phyloP scores from a whole-genome alignment of 2,329 filamentous ascomycete genomes.

The Exserohilum turcica region DNA sequence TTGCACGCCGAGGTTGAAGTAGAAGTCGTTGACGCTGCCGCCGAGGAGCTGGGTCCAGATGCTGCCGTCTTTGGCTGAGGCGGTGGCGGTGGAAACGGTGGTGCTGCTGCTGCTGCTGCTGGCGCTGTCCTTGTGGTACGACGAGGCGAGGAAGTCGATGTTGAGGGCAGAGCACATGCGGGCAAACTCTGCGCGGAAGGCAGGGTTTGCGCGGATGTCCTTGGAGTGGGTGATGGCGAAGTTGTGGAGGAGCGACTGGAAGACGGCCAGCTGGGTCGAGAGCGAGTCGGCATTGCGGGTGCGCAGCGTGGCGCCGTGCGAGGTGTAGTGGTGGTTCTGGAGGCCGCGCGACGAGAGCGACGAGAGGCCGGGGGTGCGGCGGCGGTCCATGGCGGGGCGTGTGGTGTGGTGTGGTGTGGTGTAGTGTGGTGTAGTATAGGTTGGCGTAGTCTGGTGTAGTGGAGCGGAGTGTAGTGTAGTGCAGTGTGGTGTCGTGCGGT shows the following conservation, averaged over 20 bases:
- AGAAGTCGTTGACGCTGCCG: constrained; percentile 94
- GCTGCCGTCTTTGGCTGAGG: constrained; percentile 57
- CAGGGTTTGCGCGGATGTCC: constrained; percentile 93
- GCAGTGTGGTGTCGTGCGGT: too few relatives aligned
- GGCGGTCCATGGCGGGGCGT: constrained; percentile 51
- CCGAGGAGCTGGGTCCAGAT: constrained; percentile 94
- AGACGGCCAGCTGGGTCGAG: constrained; percentile 91
- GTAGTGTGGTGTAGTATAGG: background rate
- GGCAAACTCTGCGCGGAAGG: constrained; percentile 94
- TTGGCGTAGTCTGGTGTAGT: background rate
- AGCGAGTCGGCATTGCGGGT: constrained; percentile 83
- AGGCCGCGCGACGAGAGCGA: constrained; percentile 65
- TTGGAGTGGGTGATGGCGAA: constrained; percentile 94
- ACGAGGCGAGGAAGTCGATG: constrained; percentile 81
- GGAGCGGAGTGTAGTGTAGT: too few relatives aligned
- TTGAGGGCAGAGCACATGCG: constrained; percentile 98
- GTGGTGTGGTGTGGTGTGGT: background rate
- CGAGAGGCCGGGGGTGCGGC: constrained; percentile 85
- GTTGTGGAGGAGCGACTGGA: constrained; percentile 92
- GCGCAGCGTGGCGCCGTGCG: constrained; percentile 85
- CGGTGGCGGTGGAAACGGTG: background rate
- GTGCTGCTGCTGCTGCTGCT: constrained; percentile 36
- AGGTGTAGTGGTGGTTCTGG: constrained; percentile 86
- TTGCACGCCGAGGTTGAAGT: constrained; percentile 94
- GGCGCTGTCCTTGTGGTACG: constrained; percentile 53